Percentiles rank a stretch among this genome's conserved stretches.
phyloP scores from a whole-genome alignment of 106 monocot species.

The Dendrobium nobile region DNA sequence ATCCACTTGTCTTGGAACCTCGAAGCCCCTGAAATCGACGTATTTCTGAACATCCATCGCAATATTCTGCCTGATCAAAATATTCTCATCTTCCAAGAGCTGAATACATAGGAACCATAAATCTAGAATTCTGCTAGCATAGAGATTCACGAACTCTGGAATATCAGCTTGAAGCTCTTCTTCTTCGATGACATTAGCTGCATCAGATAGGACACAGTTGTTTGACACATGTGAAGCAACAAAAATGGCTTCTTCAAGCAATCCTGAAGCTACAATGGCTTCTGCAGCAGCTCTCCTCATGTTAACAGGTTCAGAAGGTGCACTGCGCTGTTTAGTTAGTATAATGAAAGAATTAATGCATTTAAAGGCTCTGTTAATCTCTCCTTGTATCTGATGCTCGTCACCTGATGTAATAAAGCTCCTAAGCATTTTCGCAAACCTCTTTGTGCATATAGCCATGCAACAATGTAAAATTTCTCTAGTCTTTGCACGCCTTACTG shows the following conservation, averaged over 20 bases:
- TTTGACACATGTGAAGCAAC: conserved; percentile 40
- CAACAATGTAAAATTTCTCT: conserved; percentile 64
- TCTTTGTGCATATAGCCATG: conserved; percentile 78
- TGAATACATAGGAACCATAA: conserved; percentile 72
- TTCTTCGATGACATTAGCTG: not conserved
- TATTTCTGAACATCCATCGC: conserved; percentile 59
- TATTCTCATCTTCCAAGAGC: conserved; percentile 89
- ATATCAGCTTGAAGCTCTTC: conserved; percentile 4
- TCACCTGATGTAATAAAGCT: conserved; percentile 3
- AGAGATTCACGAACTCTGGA: conserved; percentile 27
- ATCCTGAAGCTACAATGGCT: conserved; percentile 63
- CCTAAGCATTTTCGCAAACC: conserved; percentile 31
- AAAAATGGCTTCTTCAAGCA: conserved; percentile 51
- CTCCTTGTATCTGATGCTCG: conserved; percentile 13
- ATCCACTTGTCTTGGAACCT: conserved; percentile 67
- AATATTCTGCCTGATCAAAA: conserved; percentile 50
- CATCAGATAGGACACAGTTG: conserved; percentile 12
- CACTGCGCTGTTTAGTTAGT: conserved; percentile 55
- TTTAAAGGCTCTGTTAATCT: conserved; percentile 23
- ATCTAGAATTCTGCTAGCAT: conserved; percentile 55
- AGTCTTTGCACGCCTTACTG: conserved; percentile 50
- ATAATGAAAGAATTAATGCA: conserved; percentile 42
- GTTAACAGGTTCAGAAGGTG: conserved; percentile 72
- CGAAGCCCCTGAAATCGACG: conserved; percentile 19
- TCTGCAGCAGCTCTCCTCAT: conserved; percentile 78